Base-by-base conservation (phyloP, 331 rosid genomes). In the Dryas integrifolia region DNA sequence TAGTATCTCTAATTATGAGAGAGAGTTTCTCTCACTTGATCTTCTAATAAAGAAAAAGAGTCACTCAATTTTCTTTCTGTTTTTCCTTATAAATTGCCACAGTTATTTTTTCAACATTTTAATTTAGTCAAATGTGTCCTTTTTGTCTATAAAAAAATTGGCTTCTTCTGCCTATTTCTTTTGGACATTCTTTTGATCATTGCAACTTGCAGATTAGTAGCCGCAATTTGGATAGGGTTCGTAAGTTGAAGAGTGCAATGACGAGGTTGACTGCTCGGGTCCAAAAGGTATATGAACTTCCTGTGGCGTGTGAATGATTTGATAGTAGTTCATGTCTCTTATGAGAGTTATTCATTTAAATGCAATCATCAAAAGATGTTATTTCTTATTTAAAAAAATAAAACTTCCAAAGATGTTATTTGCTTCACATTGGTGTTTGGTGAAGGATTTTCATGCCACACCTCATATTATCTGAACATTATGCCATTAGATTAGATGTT, bases 181-280 rank as follows among this genome's bases (percentile, higher is more conserved):
- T 18, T 8, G 60, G 41, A 18, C 35, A 58, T 58, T 35, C 4
- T 30, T 60, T 55, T 59, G 43, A 64, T 44, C 46, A 44, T 66
- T 67, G 65, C 58, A 30, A n/a, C 75, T 71, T 77, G 80, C 88
- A 94, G 98, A 89, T 94, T 82, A 86, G 96, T 69, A 91, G 96
- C 80, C 97, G 96, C 77, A 94, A 94, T 83, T 85, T 94, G 96
- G 97, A 94, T 82, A 88, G 96, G 78, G 97, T 94, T 75, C 97
- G 97, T 81, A 94, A 89, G 82, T 56, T 89, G 83, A 91, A 94
- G 85, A 89, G 98, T 86, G 96, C 92, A 64, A 95, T 95, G 97
- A 95, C 98, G n/a, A 89, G 98, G 89, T 76, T 95, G 91, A 95
- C 96, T 63, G 98, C 96, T 60, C 83, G 98, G 73, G 98, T 95